These are phyloP conservation scores for Xylaria sp. DNA, from an alignment of 2,329 filamentous ascomycete species.

Conservation along the genomic window DNA sequence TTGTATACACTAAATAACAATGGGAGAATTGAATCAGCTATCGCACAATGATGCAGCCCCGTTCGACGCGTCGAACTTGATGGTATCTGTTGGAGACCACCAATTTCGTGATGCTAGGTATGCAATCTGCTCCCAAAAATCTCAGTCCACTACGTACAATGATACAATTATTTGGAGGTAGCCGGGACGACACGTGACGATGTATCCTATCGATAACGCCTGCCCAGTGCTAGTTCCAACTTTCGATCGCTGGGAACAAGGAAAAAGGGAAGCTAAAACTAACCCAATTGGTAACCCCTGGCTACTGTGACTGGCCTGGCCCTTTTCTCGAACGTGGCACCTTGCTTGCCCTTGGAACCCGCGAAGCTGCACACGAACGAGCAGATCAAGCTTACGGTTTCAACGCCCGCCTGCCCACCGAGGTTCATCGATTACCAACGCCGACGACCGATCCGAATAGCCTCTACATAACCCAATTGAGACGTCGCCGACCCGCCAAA, in stretches of 20 bases:
- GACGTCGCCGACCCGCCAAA: not conserved
- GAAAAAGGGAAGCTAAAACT: not conserved
- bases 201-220: not conserved
- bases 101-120: conserved; percentile 2
- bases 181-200: not conserved
- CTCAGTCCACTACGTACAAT: too few relatives aligned
- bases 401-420: not conserved
- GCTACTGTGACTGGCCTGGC: conserved; percentile 32
- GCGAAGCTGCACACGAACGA: conserved; percentile 19
- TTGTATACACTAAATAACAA: conserved; percentile 11
- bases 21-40: not conserved
- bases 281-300: not conserved
- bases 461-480: conserved; percentile 16
- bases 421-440: conserved; percentile 1
- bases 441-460: conserved; percentile 2
- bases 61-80: conserved; percentile 8
- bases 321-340: conserved; percentile 56
- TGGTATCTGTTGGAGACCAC: not conserved
- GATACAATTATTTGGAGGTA: not conserved
- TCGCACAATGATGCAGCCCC: not conserved
- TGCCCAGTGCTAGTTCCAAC: not conserved
- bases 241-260: not conserved
- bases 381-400: not conserved
- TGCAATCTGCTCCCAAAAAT: not conserved
- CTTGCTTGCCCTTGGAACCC: conserved; percentile 44